Conservation (phyloP, 1,139 yeast genomes). For the Blastobotrys malaysiensis region DNA sequence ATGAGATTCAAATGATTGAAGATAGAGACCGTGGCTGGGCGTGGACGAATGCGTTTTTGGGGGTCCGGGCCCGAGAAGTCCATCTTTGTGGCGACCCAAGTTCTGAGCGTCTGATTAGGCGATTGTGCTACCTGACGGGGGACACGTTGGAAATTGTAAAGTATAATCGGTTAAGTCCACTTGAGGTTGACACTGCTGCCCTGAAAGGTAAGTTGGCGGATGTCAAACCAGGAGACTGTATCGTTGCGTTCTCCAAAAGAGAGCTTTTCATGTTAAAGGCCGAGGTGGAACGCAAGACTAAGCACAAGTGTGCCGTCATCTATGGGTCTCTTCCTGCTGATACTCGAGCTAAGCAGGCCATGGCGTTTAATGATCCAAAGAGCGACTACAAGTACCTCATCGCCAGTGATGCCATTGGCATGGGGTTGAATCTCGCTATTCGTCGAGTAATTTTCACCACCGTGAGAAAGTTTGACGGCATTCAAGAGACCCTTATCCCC, state of each 20-base stretch:
- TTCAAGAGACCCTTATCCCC: conserved; percentile 42
- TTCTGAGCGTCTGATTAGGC: conserved; percentile 59
- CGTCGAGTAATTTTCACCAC: conserved; percentile 72
- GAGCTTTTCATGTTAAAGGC: conserved; percentile 26
- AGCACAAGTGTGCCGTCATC: conserved; percentile 79
- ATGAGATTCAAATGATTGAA: conserved; percentile 93
- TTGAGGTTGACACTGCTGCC: conserved; percentile 48
- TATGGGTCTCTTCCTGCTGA: conserved; percentile 98
- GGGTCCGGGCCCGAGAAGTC: conserved; percentile 77
- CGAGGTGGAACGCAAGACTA: conserved; percentile 18
- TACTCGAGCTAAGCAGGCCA: conserved; percentile 80
- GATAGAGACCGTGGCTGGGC: conserved; percentile 83
- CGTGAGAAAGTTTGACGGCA: conserved; percentile 67
- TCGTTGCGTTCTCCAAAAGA: conserved; percentile 76
- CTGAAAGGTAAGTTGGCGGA: conserved; percentile 29
- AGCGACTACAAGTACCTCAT: conserved; percentile 75
- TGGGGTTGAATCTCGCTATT: conserved; percentile 89
- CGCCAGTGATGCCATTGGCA: conserved; percentile 96
- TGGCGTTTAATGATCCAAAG: conserved; percentile 54
- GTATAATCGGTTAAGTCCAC: conserved; percentile 70
- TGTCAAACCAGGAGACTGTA: conserved; percentile 71
- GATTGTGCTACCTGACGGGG: conserved; percentile 63
- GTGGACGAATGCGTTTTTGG: conserved; percentile 89
- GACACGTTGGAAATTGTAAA: conserved; percentile 65
- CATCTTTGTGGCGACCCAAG: conserved; percentile 93